A percentile compares a stretch with the other conserved stretches of the same genome.
Conservation (phyloP, 768 basidiomycete species). For the Leccinum subtestaceum region DNA sequence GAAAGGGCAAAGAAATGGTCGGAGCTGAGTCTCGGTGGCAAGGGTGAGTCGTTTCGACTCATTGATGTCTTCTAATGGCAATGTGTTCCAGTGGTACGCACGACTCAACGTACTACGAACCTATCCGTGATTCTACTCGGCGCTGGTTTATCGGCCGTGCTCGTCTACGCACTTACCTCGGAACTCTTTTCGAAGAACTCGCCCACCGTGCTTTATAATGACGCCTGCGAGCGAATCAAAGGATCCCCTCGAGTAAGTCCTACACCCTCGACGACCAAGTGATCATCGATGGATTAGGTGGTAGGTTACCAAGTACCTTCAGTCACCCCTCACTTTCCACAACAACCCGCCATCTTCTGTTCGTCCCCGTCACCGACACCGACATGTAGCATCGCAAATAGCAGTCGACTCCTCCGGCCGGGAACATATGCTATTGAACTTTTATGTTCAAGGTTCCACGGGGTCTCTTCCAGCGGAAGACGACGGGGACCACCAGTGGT, state of each 20-base stretch:
- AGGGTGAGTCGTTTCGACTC: constrained; percentile 45
- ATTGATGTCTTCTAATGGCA: background rate
- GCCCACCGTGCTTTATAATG: constrained; percentile 74
- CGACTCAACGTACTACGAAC: constrained; percentile 45
- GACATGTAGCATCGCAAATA: constrained; percentile 77
- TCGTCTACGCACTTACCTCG: constrained; percentile 73
- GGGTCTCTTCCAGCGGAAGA: constrained; percentile 31
- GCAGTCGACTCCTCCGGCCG: constrained; percentile 68
- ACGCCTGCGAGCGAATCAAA: constrained; percentile 51
- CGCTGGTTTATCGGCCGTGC: constrained; percentile 74
- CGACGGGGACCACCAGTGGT: constrained; percentile 12
- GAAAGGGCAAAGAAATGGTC: constrained; percentile 74
- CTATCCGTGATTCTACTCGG: constrained; percentile 63
- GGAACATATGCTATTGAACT: constrained; percentile 83
- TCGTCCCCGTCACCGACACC: constrained; percentile 78
- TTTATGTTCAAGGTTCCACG: constrained; percentile 65
- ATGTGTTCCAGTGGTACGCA: background rate
- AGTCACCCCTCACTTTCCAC: constrained; percentile 68
- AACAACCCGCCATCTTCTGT: constrained; percentile 75
- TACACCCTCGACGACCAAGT: background rate
- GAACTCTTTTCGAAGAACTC: constrained; percentile 89
- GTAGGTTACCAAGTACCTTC: constrained; percentile 70
- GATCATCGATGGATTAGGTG: background rate
- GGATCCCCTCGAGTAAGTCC: constrained; percentile 42
- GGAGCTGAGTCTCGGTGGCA: constrained; percentile 71